These are phyloP conservation scores for Venturia pyrina DNA, from an alignment of 2,329 filamentous ascomycete species.

Conservation along the genomic window DNA sequence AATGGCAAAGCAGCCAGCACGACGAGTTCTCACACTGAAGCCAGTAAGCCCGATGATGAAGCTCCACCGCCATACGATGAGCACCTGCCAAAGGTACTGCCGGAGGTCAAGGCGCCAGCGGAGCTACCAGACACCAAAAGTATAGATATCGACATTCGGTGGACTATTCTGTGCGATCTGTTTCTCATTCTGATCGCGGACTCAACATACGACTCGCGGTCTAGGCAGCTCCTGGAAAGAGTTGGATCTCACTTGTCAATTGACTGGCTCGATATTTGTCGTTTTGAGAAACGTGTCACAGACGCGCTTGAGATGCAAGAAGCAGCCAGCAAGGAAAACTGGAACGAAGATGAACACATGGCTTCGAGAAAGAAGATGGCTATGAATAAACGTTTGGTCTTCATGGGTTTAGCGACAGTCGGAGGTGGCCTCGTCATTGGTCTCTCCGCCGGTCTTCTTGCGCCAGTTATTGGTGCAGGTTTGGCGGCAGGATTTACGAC, in stretches of 20 bases:
- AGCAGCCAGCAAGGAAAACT: slow-evolving; percentile 85
- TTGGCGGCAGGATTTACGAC: slow-evolving; percentile 91
- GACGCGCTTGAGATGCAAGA: slow-evolving; percentile 98
- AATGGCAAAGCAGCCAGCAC: not conserved
- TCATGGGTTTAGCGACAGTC: slow-evolving; percentile 95
- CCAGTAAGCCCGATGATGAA: slow-evolving; percentile 36
- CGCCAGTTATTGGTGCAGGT: slow-evolving; percentile 87
- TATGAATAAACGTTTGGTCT: slow-evolving; percentile 72
- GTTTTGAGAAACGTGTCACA: slow-evolving; percentile 94
- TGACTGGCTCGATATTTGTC: slow-evolving; percentile 84
- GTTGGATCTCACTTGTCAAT: slow-evolving; percentile 75
- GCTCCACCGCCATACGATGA: slow-evolving; percentile 46
- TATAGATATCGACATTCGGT: slow-evolving; percentile 90
- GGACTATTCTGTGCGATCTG: slow-evolving; percentile 93
- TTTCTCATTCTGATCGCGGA: slow-evolving; percentile 97
- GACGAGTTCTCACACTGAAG: slow-evolving; percentile 16
- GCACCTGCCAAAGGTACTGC: slow-evolving; percentile 49
- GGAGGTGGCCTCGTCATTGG: slow-evolving; percentile 93
- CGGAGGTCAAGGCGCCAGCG: slow-evolving; percentile 71
- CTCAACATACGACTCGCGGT: slow-evolving; percentile 83
- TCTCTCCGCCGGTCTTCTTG: slow-evolving; percentile 80
- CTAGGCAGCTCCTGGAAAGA: slow-evolving; percentile 70
- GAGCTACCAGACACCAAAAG: slow-evolving; percentile 72
- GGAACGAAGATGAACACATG: slow-evolving; percentile 95
- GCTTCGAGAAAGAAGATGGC: slow-evolving; percentile 73